Evolutionary conservation across 805 yeast genomes (phyloP), one percentile per base, ranked within the genome.

Genomic region (Saccharomycopsis lassenensis): DNA sequence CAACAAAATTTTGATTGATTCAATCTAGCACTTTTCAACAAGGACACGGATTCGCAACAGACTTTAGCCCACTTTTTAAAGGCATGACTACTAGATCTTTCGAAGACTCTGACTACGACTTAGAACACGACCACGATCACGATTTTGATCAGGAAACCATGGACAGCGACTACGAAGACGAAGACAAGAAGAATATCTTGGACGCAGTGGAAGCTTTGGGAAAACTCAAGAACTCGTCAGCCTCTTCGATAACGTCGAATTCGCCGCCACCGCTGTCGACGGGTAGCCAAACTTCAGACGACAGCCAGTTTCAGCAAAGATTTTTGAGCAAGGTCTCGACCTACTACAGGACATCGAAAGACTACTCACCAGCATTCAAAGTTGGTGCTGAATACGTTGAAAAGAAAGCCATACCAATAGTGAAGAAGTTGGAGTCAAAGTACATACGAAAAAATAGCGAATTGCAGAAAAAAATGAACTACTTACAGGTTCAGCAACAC

Each of bases 331-430:
- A 35, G 14, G 46, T 43, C 2, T 36, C 40, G 2, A 40, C 27
- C 15, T 43, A 43, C 20, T 43, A 43, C 19, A 28, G 40, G 23
- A 33, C 44, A 3, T 43, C 46, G 19, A 43, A 43, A 28, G 43
- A 43, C 20, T 40, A 36, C 24, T 40, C 41, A 4, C 42, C 46
- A 15, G 32, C 46, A 17, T 43, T 43, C 24, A 43, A 40, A 29
- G 38, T 36, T n/a, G 41, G 44, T 17, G 46, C 46, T 4, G 46
- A 43, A 20, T 43, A 19, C 31, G 44, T 43, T 12, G 46, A 43
- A 33, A 43, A 40, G 23, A 36, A 28, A 31, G 44, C 46, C 10
- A 31, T 35, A 11, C 46, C 46, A 17, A 37, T 43, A 8, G 44
- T 43, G 14, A 29, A 28, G 25, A 35, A 31, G 12, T 33, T 36